These are phyloP conservation scores for Phytophthora quininea DNA, from an alignment of 352 stramenopile species.

Conservation along the genomic window DNA sequence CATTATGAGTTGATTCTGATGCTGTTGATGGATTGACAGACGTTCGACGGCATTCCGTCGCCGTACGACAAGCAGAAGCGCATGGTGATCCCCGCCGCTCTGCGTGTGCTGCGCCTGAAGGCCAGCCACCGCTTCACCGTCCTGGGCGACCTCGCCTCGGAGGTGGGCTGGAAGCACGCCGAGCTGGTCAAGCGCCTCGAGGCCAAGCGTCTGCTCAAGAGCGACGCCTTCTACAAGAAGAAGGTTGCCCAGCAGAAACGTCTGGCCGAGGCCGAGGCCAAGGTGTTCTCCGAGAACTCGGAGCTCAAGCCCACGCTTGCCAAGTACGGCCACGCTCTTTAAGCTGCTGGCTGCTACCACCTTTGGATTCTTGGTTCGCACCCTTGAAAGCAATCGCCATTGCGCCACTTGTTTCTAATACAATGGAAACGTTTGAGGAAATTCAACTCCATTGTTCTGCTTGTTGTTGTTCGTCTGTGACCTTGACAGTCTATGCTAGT, in stretches of 20 bases:
- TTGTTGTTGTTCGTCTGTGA: background rate
- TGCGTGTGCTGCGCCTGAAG: conserved; percentile 95
- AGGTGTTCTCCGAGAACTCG: conserved; percentile 88
- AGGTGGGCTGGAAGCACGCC: conserved; percentile 98
- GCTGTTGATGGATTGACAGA: conserved; percentile 42
- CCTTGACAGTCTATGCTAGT: background rate
- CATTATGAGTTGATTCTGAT: background rate
- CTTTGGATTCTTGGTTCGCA: conserved; percentile 36
- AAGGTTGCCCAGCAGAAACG: conserved; percentile 95
- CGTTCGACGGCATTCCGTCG: conserved; percentile 99
- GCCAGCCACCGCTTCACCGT: conserved; percentile 94
- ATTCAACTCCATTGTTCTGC: conserved; percentile 10
- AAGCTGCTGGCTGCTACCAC: conserved; percentile 34
- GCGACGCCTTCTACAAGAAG: conserved; percentile 98
- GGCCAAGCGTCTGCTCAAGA: conserved; percentile 93
- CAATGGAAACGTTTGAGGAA: conserved; percentile 49
- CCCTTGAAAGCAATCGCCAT: conserved; percentile 31
- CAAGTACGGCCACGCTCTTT: conserved; percentile 81
- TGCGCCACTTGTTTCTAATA: conserved; percentile 39
- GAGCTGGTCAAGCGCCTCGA: conserved; percentile 96
- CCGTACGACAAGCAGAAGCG: conserved; percentile 99
- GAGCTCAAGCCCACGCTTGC: conserved; percentile 88
- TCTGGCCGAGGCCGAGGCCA: conserved; percentile 83
- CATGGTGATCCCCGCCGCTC: conserved; percentile 97
- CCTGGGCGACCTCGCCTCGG: conserved; percentile 93